Evolutionary conservation across 805 yeast genomes (phyloP).

Genomic region (Nakazawaea peltata): DNA sequence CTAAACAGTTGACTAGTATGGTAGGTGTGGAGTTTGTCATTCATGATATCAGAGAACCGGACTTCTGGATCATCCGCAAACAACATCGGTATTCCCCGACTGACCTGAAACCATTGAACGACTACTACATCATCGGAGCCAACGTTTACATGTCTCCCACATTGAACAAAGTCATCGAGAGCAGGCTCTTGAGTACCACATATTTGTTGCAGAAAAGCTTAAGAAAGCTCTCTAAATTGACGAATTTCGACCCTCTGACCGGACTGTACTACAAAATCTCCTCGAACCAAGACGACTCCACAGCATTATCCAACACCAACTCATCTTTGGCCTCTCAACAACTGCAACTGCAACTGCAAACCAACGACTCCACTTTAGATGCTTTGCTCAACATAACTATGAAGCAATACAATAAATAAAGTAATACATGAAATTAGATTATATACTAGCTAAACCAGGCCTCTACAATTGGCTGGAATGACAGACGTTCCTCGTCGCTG

Average conservation of each 20-base stretch:
- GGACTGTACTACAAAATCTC: slow-evolving; percentile 43
- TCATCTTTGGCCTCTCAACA: background rate
- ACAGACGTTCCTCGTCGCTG: slow-evolving; percentile 17
- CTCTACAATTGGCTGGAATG: slow-evolving; percentile 37
- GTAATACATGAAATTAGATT: background rate
- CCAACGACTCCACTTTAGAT: slow-evolving; percentile 8
- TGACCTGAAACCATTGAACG: slow-evolving; percentile 50
- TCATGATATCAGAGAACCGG: slow-evolving; percentile 74
- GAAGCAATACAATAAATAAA: slow-evolving; percentile 4
- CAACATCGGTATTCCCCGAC: slow-evolving; percentile 56
- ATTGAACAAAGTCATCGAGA: slow-evolving; percentile 61
- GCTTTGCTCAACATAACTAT: slow-evolving; percentile 9
- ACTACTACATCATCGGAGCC: slow-evolving; percentile 85
- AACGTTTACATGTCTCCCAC: slow-evolving; percentile 88
- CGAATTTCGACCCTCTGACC: slow-evolving; percentile 50
- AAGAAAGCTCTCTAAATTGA: slow-evolving; percentile 35
- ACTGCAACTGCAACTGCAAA: slow-evolving; percentile 2
- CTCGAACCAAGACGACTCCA: slow-evolving; percentile 1
- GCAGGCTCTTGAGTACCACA: slow-evolving; percentile 52
- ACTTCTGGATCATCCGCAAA: slow-evolving; percentile 84
- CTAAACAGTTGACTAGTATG: slow-evolving; percentile 53
- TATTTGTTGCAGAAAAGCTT: slow-evolving; percentile 38
- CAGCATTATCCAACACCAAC: background rate
- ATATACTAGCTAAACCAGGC: slow-evolving; percentile 36
- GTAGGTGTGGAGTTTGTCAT: slow-evolving; percentile 81